Evolutionary conservation across 177 flowering plant species (phyloP).

Genomic region (Tripterygium wilfordii): DNA sequence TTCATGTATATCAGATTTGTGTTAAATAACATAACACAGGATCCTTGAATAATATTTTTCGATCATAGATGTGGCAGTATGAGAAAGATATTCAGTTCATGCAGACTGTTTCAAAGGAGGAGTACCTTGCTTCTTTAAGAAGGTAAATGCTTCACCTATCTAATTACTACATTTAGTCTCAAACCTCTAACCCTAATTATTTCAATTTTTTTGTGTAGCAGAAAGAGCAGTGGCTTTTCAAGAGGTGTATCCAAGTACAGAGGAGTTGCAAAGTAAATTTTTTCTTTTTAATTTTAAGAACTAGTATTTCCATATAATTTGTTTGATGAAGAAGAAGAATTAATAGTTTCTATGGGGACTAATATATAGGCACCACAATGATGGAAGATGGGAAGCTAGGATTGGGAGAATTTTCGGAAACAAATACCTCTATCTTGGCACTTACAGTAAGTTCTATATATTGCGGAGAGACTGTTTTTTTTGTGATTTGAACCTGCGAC

Average conservation of each 20-base stretch:
- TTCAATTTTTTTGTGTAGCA: slow-evolving; percentile 12
- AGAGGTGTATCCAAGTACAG: slow-evolving; percentile 81
- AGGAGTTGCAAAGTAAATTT: slow-evolving; percentile 66
- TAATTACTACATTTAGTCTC: too few species aligned
- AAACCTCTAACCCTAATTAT: neutral
- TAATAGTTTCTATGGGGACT: slow-evolving; percentile 19
- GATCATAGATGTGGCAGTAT: slow-evolving; percentile 38
- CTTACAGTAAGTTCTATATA: slow-evolving; percentile 59
- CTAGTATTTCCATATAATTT: neutral
- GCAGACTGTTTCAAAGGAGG: slow-evolving; percentile 50
- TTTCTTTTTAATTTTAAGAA: neutral
- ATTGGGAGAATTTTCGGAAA: slow-evolving; percentile 58
- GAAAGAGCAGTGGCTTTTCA: slow-evolving; percentile 85
- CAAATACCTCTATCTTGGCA: slow-evolving; percentile 54
- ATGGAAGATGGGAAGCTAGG: slow-evolving; percentile 69
- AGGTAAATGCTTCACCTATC: slow-evolving; percentile 16
- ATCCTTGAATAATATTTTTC: too few species aligned
- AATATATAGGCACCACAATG: slow-evolving; percentile 49
- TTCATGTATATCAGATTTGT: too few species aligned
- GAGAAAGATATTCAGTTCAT: slow-evolving; percentile 44
- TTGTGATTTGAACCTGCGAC: too few species aligned
- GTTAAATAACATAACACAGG: too few species aligned
- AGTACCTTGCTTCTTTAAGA: slow-evolving; percentile 44
- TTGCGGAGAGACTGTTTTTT: too few species aligned
- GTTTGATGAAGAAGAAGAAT: neutral